These are phyloP conservation scores for Euphorbia lathyris DNA, from an alignment of 345 rosid genomes.

Conservation along the genomic window DNA sequence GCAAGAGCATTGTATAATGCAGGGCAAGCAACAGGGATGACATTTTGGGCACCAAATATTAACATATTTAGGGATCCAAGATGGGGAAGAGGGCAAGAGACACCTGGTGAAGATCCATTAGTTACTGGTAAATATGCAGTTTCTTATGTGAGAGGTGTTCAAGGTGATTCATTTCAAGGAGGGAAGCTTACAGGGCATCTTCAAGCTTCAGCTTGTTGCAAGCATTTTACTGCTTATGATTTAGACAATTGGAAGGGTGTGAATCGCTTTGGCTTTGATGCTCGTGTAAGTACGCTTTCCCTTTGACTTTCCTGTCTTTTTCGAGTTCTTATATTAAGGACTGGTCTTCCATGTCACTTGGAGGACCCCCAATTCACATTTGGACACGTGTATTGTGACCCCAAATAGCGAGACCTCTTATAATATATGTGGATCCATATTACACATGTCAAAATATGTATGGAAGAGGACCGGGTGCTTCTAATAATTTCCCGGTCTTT, in stretches of 20 bases:
- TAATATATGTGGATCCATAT: too few relatives aligned
- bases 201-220: conserved; percentile 35
- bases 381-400: too few relatives aligned
- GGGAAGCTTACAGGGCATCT: conserved; percentile 21
- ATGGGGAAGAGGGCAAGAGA: conserved; percentile 36
- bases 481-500: too few relatives aligned
- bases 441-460: too few relatives aligned
- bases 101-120: conserved; percentile 32
- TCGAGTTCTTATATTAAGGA: too few relatives aligned
- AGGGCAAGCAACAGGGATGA: conserved; percentile 29
- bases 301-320: neutral
- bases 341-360: too few relatives aligned
- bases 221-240: conserved; percentile 33
- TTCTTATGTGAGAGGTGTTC: conserved; percentile 29
- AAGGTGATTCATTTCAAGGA: conserved; percentile 29
- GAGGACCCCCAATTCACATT: too few relatives aligned
- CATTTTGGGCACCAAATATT: conserved; percentile 34
- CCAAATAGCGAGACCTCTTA: too few relatives aligned
- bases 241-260: conserved; percentile 31
- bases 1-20: conserved; percentile 29
- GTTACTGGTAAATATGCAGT: conserved; percentile 25
- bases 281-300: conserved; percentile 19
- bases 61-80: conserved; percentile 35
- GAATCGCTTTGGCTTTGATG: conserved; percentile 27
- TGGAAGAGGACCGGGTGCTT: too few relatives aligned